Evolutionary conservation across 306 rosid genomes (phyloP), one percentile per base, ranked within the genome.

Genomic region (Sphenostylis stenocarpa): DNA sequence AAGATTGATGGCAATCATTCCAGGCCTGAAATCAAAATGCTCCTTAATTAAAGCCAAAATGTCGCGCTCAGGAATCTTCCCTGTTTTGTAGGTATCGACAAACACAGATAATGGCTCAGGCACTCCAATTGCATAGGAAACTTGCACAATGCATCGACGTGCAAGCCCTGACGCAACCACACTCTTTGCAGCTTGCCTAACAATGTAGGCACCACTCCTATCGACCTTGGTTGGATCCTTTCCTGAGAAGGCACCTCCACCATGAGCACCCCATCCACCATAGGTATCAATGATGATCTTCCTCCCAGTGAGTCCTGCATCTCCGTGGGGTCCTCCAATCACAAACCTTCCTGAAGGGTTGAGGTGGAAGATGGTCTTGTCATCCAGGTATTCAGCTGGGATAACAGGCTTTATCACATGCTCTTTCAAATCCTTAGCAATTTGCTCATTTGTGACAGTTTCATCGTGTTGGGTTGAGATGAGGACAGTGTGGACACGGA

Each of bases 231-330:
- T 91, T 51, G 96, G 93, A 51, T 91, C 96, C 87, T 88, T 91
- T 36, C 96, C 96, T 0, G 91, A 91, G 86, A 91, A 91, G 44
- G 93, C 93, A 80, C 96, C 93, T 67, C 96, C 93, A 67, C 93
- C 96, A 72, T 91, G 96, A 83, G 96, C 96, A 76, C 96, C 96
- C 93, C 93, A 91, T 20, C 96, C 92, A 3, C 96, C 96, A 38
- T 89, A 91, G 67, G 91, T 91, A 53, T 91, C 96, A 0, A 91
- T 91, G 11, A 89, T 91, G 76, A 91, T 91, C 88, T 91, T 91
- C 83, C 96, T 39, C 44, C 96, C 96, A 3, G 96, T 91, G 70
- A 91, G 96, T 3, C 96, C 96, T 7, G 96, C 96, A 67, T 91
- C 96, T 55, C 96, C 96, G 51, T 91, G 91, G 3, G 96, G 96